These are phyloP conservation scores for Brettanomyces nanus DNA, from an alignment of 805 yeast species.

Conservation along the genomic window DNA sequence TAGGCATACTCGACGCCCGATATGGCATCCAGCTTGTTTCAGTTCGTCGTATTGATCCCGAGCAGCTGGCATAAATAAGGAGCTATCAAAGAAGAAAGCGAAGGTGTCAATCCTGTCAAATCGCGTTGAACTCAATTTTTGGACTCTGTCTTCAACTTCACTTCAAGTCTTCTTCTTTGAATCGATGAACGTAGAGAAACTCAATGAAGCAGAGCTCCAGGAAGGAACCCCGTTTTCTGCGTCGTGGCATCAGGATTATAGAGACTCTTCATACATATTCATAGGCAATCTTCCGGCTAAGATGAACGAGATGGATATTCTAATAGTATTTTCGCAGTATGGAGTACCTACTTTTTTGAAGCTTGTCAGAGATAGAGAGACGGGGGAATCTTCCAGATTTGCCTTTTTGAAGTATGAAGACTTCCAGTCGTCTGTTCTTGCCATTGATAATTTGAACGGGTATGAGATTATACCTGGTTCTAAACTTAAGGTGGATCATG, in stretches of 20 bases:
- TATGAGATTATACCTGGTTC: constrained; percentile 36
- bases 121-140: too few species aligned
- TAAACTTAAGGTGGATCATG: constrained; percentile 61
- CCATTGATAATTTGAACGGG: constrained; percentile 86
- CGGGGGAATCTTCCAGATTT: constrained; percentile 66
- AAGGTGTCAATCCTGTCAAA: too few species aligned
- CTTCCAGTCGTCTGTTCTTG: constrained; percentile 69
- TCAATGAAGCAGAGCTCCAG: constrained; percentile 64
- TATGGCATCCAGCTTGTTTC: too few species aligned
- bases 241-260: constrained; percentile 87
- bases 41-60: too few species aligned
- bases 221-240: constrained; percentile 48
- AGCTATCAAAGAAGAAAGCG: too few species aligned
- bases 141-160: too few species aligned
- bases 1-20: constrained; percentile 22
- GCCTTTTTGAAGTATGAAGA: constrained; percentile 80
- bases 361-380: constrained; percentile 54
- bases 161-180: too few species aligned
- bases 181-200: constrained; percentile 42
- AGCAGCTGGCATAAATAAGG: too few species aligned
- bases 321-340: constrained; percentile 78
- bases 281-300: constrained; percentile 66
- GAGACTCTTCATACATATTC: constrained; percentile 66
- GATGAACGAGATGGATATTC: constrained; percentile 65
- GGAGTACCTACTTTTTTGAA: constrained; percentile 78